Base-by-base conservation (phyloP, 257 asterid genomes). In the Petunia axillaris region DNA sequence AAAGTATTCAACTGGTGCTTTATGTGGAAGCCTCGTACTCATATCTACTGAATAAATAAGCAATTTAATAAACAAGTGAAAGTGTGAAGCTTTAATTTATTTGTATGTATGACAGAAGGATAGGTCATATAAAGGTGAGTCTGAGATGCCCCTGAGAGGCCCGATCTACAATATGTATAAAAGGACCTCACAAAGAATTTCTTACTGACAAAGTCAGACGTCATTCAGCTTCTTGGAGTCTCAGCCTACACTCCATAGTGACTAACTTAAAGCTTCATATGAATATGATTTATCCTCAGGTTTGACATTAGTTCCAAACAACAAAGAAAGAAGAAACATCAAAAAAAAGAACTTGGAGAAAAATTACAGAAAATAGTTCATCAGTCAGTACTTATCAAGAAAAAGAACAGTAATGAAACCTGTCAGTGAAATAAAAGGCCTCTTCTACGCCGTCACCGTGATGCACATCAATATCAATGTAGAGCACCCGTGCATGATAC, bases 401-500 rank as follows among this genome's bases (percentile, higher is more conserved):
- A 70, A 39, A 15, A n/a, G 2, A 39, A 70, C 15, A 44, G 79
- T 79, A 35, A 50, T 25, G 15, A 75, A 87, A 93, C 99, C 99
- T 92, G 87, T 96, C 98, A 5, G 99, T 94, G 82, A 90, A 91
- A 87, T 91, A 96, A 84, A 96, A 96, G 78, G 99, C 99, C 86
- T 94, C 99, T 93, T 96, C 99, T 77, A 96, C 99, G 77, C 99
- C 99, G 84, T 96, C 99, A 80, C 99, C 99, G 16, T 96, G 99
- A 85, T 96, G 99, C 81, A 96, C 99, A 84, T 96, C 99, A 82
- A 96, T 96, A 88, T 96, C 99, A 83, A 96, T 96, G 81, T 94
- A 96, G 39, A 96, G 91, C 79, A 96, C 99, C 64, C 99, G 93
- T 2, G 97, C 91, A 81, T 96, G 99, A 87, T 96, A 86, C 90